A percentile compares a stretch with the other conserved stretches of the same genome.
Conservation (phyloP, 192 early-diverging fungal genomes). For the Coemansia asiatica region DNA sequence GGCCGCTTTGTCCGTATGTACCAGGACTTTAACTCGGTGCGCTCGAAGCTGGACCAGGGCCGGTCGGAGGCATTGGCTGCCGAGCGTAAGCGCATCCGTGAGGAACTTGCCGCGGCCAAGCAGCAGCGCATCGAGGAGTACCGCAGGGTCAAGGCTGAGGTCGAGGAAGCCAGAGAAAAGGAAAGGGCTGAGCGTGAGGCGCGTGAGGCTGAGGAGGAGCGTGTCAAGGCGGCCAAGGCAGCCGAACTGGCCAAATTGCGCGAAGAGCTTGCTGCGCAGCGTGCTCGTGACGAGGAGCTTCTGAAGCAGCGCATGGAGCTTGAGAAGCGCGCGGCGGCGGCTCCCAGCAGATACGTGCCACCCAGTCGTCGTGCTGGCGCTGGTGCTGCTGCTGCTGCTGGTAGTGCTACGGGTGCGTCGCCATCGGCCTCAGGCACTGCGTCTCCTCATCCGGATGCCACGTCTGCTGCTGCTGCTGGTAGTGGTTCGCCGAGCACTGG, state of each 20-base stretch:
- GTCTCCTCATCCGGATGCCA: constrained; percentile 5
- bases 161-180: constrained; percentile 47
- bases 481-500: not conserved
- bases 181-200: constrained; percentile 56
- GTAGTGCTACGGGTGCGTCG: constrained; percentile 4
- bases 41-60: constrained; percentile 56
- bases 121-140: constrained; percentile 54
- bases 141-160: constrained; percentile 42
- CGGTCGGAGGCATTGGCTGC: constrained; percentile 63
- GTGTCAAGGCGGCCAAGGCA: constrained; percentile 38
- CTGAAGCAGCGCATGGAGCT: constrained; percentile 54
- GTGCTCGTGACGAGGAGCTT: constrained; percentile 46
- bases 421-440: constrained; percentile 7
- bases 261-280: constrained; percentile 50
- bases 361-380: constrained; percentile 33
- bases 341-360: constrained; percentile 34
- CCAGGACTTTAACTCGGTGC: constrained; percentile 71
- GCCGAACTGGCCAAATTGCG: constrained; percentile 45
- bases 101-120: constrained; percentile 55
- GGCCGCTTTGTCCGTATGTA: constrained; percentile 76
- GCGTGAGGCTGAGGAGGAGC: constrained; percentile 35
- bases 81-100: constrained; percentile 62
- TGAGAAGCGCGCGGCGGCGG: constrained; percentile 25
- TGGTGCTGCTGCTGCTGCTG: not conserved
- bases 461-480: no score